These are phyloP conservation scores for Hortaea werneckii DNA, from an alignment of 2,329 filamentous ascomycete species.

Conservation along the genomic window DNA sequence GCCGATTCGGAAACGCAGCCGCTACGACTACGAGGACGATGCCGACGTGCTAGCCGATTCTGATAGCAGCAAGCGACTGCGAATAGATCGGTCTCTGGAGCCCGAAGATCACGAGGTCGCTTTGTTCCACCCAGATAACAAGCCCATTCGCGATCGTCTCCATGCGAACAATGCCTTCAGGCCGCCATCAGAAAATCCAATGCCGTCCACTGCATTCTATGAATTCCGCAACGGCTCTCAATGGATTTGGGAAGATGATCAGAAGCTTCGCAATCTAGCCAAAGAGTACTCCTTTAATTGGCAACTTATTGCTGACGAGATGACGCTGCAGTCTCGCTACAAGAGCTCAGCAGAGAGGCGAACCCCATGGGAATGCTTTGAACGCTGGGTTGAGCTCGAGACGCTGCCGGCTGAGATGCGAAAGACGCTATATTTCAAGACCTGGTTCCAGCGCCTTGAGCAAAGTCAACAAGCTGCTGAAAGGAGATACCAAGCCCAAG, in stretches of 20 bases:
- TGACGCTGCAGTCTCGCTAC: conserved; percentile 64
- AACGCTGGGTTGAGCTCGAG: conserved; percentile 88
- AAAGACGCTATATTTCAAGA: conserved; percentile 90
- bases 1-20: conserved; percentile 64
- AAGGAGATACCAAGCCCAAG: conserved; percentile 47
- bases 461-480: conserved; percentile 50
- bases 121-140: conserved; percentile 81
- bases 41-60: conserved; percentile 33
- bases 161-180: conserved; percentile 88
- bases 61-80: conserved; percentile 27
- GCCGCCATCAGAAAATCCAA: conserved; percentile 80
- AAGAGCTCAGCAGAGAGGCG: conserved; percentile 79
- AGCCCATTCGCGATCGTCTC: conserved; percentile 76
- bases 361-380: conserved; percentile 97
- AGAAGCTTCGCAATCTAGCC: conserved; percentile 74
- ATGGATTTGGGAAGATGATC: conserved; percentile 84
- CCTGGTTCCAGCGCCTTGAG: conserved; percentile 54
- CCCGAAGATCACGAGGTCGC: conserved; percentile 70
- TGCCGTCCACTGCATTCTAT: conserved; percentile 86
- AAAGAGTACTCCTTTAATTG: conserved; percentile 96
- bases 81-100: conserved; percentile 42
- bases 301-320: conserved; percentile 79
- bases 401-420: conserved; percentile 86
- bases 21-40: conserved; percentile 70
- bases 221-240: conserved; percentile 79